phyloP scores from a whole-genome alignment of 192 early-diverging fungal species.

The Diversispora epigaea region DNA sequence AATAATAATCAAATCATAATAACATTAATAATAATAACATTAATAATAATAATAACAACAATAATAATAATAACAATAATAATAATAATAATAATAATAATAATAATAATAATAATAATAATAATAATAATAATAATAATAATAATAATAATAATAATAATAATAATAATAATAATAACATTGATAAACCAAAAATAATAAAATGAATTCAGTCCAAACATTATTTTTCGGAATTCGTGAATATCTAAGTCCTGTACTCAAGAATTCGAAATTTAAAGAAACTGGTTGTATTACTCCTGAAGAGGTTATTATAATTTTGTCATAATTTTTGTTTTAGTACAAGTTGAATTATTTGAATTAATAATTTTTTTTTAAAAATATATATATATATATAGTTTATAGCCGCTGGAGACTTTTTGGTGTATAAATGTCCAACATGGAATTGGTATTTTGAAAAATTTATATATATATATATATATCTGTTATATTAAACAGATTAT shows the following conservation, averaged over 20 bases:
- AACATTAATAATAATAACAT: not conserved
- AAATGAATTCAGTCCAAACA: conserved; percentile 61
- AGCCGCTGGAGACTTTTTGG: conserved; percentile 94
- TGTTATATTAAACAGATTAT: not conserved
- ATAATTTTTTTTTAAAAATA: conserved; percentile 20
- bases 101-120: too few relatives aligned
- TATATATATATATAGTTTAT: conserved; percentile 67
- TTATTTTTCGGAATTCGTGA: conserved; percentile 77
- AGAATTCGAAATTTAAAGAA: conserved; percentile 93
- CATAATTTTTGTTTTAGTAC: not conserved
- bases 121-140: too few relatives aligned
- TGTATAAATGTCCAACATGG: conserved; percentile 99
- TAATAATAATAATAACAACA: not conserved
- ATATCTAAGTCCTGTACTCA: conserved; percentile 90
- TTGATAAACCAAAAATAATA: not conserved
- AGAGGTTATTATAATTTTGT: conserved; percentile 61
- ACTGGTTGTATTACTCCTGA: conserved; percentile 95
- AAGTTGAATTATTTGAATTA: not conserved
- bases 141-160: not conserved
- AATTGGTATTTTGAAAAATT: conserved; percentile 57
- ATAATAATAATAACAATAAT: not conserved
- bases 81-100: not conserved
- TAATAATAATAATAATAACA: not conserved
- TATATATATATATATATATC: not conserved
- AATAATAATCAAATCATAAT: too few relatives aligned